phyloP scores from a whole-genome alignment of 2,329 filamentous ascomycete species.

The Fusarium sp. region DNA sequence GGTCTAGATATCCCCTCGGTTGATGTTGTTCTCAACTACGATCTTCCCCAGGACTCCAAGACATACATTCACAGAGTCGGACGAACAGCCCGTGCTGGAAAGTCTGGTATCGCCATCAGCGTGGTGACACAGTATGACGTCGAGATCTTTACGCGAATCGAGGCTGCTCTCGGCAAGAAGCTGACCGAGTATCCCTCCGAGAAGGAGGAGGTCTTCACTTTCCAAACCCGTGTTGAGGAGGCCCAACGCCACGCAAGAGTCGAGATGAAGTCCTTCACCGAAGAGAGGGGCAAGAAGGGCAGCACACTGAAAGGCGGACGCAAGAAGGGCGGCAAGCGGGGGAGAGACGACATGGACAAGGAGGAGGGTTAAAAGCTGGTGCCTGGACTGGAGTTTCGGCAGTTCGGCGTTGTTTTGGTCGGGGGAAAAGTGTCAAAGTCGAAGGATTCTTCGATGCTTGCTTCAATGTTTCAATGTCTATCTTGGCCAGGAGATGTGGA shows the following conservation, averaged over 20 bases:
- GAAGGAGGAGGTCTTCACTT: constrained; percentile 87
- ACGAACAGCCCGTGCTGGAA: constrained; percentile 86
- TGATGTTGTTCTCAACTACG: constrained; percentile 86
- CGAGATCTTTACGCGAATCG: constrained; percentile 82
- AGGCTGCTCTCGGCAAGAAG: constrained; percentile 82
- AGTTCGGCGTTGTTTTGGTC: constrained; percentile 25
- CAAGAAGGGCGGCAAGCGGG: constrained; percentile 55
- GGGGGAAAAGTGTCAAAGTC: constrained; percentile 19
- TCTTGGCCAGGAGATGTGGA: not conserved
- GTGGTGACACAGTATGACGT: constrained; percentile 90
- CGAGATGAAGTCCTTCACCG: constrained; percentile 83
- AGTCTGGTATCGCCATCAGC: constrained; percentile 81
- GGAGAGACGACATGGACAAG: constrained; percentile 73
- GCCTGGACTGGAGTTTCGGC: constrained; percentile 9
- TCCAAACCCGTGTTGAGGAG: constrained; percentile 80
- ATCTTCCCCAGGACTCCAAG: constrained; percentile 84
- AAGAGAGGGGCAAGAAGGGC: constrained; percentile 70
- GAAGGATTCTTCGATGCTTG: constrained; percentile 4
- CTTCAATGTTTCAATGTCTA: not conserved
- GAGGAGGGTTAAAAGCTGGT: constrained; percentile 69
- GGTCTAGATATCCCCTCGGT: constrained; percentile 95
- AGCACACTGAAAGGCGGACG: constrained; percentile 51
- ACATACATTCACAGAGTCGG: constrained; percentile 93
- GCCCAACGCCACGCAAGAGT: constrained; percentile 81
- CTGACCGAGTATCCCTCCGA: constrained; percentile 73